These are phyloP conservation scores for Fusarium compactum DNA, from an alignment of 2,329 filamentous ascomycete genomes.

Conservation along the genomic window DNA sequence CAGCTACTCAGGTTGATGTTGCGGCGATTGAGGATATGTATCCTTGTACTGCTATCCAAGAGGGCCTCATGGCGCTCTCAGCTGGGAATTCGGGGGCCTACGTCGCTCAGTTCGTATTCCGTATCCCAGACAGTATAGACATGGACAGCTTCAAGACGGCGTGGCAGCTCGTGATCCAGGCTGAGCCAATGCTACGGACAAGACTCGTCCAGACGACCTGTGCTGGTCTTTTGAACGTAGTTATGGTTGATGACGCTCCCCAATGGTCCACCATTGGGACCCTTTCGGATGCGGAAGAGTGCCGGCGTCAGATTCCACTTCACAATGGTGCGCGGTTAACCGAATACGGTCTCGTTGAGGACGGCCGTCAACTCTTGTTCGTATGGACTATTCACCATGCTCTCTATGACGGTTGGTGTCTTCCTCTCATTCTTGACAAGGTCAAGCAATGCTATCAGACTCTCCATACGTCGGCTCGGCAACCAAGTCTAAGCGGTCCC, in stretches of 20 bases:
- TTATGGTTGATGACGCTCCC: slow-evolving; percentile 20
- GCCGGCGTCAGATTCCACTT: slow-evolving; percentile 10
- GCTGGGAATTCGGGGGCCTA: slow-evolving; percentile 34
- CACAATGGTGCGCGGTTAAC: slow-evolving; percentile 30
- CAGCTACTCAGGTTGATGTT: neutral
- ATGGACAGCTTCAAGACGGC: slow-evolving; percentile 30
- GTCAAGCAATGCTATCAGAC: slow-evolving; percentile 32
- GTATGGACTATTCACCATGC: slow-evolving; percentile 48
- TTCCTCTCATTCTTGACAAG: slow-evolving; percentile 40
- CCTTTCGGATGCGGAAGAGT: neutral
- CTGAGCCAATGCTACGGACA: slow-evolving; percentile 32
- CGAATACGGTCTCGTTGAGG: slow-evolving; percentile 9
- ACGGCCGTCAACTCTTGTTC: slow-evolving; percentile 5
- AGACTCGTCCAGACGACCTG: slow-evolving; percentile 38
- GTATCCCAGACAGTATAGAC: slow-evolving; percentile 18
- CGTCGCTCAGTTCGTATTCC: slow-evolving; percentile 39
- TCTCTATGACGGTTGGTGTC: slow-evolving; percentile 47
- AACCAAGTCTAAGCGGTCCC: neutral
- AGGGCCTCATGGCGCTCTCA: slow-evolving; percentile 43
- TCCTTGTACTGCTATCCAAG: slow-evolving; percentile 40
- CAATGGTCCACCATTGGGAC: slow-evolving; percentile 19
- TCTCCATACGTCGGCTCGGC: neutral
- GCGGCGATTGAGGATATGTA: slow-evolving; percentile 25
- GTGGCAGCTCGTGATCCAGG: slow-evolving; percentile 16
- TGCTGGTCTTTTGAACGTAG: slow-evolving; percentile 34